Evolutionary conservation across 306 rosid genomes (phyloP), one percentile per base, ranked within the genome.

Genomic region (Quercus bicolor): DNA sequence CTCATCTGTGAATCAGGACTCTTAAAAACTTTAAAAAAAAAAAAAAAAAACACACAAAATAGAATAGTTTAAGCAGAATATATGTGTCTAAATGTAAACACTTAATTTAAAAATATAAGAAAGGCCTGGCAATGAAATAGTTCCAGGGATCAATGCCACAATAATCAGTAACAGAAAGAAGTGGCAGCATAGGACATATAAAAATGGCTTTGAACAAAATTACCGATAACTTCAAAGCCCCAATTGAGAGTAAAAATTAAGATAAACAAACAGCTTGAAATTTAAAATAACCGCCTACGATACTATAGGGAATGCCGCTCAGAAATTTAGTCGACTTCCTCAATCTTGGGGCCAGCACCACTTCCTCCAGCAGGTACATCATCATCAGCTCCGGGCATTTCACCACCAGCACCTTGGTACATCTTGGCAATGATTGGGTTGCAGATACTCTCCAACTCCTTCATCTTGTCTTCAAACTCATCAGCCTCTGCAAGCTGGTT

Each of bases 391-490:
- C 79, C 92, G 0, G 84, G 90, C 12, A 79, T 69, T 34, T 88
- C 94, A 9, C 83, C 86, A 2, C 89, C 94, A 5, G 85, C 90
- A 15, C 91, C 94, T 72, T 90, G 94, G 86, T 90, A 90, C 94
- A 90, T 90, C 90, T 90, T 90, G 9, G 94, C 94, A 0, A 90
- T 90, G 61, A 90, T 90, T 34, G 93, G 93, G 87, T 90, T 90
- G 90, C 92, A 88, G 75, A 88, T 79, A 89, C 92, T 88, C 82
- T 90, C 94, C 85, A 90, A 68, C 70, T 90, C 94, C 91, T 90
- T 90, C 94, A 90, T 88, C 83, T 90, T 90, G 87, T 90, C 92
- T 12, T 90, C 94, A 19, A 88, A 90, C 68, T 90, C 94, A 74
- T 90, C 94, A 0, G 92, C 83, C 77, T 90, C 94, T 0, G 86